Percentiles rank a stretch among this genome's conserved stretches.
Conservation (phyloP, 2,329 filamentous ascomycete species). For the Pseudogymnoascus sp. region DNA sequence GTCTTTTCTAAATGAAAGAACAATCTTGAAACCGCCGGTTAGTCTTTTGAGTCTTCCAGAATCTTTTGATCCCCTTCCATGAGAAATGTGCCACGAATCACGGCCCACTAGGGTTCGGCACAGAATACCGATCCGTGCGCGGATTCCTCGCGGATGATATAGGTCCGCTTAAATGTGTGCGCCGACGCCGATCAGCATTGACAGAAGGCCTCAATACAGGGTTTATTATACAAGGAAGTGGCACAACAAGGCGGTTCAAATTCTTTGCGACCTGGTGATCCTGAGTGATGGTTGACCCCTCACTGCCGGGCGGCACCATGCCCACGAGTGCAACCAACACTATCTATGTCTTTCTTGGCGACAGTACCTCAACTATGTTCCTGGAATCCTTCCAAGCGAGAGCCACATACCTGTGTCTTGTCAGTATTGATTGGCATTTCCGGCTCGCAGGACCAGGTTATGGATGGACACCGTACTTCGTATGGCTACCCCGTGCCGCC, state of each 20-base stretch:
- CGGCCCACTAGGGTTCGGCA: neutral
- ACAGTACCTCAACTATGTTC: slow-evolving; percentile 27
- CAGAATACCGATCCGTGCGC: neutral
- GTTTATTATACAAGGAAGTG: slow-evolving; percentile 1
- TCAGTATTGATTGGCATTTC: neutral
- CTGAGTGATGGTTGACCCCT: neutral
- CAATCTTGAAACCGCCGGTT: neutral
- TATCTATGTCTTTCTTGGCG: slow-evolving; percentile 15
- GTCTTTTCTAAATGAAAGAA: neutral
- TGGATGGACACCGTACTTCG: slow-evolving; percentile 41
- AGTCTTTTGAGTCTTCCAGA: slow-evolving; percentile 3
- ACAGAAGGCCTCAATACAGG: slow-evolving; percentile 2
- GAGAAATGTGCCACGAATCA: slow-evolving; percentile 2
- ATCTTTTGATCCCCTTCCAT: slow-evolving; percentile 1
- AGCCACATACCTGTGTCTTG: slow-evolving; percentile 25
- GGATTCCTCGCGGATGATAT: neutral
- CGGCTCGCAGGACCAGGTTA: neutral
- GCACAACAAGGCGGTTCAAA: neutral
- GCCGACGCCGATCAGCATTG: neutral
- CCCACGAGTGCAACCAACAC: neutral
- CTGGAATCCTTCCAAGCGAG: slow-evolving; percentile 28
- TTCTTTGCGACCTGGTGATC: neutral
- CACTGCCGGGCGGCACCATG: neutral
- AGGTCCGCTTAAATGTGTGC: neutral
- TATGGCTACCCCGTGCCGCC: slow-evolving; percentile 56